Evolutionary conservation across 2,329 filamentous ascomycete genomes (phyloP), one percentile per base, ranked within the genome.

Genomic region (Emergomyces orientalis): DNA sequence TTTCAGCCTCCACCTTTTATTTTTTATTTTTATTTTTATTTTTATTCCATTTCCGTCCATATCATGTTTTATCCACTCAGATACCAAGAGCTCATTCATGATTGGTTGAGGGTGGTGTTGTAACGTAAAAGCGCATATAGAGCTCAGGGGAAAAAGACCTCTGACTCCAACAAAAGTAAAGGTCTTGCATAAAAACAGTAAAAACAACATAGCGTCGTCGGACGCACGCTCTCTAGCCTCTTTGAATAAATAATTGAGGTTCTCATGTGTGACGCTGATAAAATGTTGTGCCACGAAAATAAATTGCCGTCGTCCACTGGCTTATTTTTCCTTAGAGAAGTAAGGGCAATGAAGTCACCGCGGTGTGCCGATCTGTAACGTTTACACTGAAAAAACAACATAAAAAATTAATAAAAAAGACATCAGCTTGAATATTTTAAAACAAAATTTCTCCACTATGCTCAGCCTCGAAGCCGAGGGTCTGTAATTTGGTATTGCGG

Each of bases 401-500:
- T n/a, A 39, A 27, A 25, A 22, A 52, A 51, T 30, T 13, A 22
- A 25, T 17, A 25, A 39, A n/a, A 56, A 37, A 2, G 7, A 39
- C 3, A 37, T 39, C 32, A 34, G 13, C 39, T 19, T 30, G 27
- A 60, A 6, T 22, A n/a, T 54, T 54, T 81, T 77, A 91, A 68
- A 90, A 81, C 41, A 93, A 75, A 47, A 88, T 82, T 74, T 94
- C 90, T 19, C 88, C 90, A 63, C 86, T 80, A 67, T 88, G 89
- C 78, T 96, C 91, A 34, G 89, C 89, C 76, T 96, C 92, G 71
- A 97, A 97, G 1, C 93, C 93, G 56, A 94, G 81, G 49, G 84
- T 86, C 22, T 86, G 84, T 64, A 95, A 79, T 77, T 89, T 89
- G 79, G 83, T 85, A 65, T 88, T 74, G 71, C 86, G 84, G 63